A percentile compares a stretch with the other conserved stretches of the same genome.
phyloP scores from a whole-genome alignment of 2,329 filamentous ascomycete species.

The Teratosphaeria gauchensis region DNA sequence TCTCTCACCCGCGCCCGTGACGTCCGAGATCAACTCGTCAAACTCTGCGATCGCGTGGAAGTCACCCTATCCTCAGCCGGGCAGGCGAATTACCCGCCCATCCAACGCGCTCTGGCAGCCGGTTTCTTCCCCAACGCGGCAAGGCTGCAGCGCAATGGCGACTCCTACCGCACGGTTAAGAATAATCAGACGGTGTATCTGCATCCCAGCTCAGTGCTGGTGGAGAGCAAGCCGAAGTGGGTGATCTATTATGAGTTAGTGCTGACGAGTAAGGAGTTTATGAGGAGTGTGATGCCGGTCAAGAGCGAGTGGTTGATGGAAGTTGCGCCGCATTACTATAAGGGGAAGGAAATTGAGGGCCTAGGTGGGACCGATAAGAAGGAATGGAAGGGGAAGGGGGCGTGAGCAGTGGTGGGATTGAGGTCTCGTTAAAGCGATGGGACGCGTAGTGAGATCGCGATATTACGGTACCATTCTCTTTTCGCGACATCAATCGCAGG shows the following conservation, averaged over 20 bases:
- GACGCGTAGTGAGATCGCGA: background rate
- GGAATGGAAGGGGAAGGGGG: background rate
- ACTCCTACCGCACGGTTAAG: constrained; percentile 86
- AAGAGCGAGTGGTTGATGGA: constrained; percentile 78
- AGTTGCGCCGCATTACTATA: constrained; percentile 89
- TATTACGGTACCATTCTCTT: too few relatives aligned
- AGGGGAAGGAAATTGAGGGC: constrained; percentile 77
- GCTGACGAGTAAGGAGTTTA: constrained; percentile 82
- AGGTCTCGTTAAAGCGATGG: background rate
- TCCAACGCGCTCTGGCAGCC: constrained; percentile 78
- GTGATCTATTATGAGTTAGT: constrained; percentile 81
- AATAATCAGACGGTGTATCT: constrained; percentile 80
- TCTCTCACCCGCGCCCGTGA: constrained; percentile 82
- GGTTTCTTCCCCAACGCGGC: constrained; percentile 95
- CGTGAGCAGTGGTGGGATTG: background rate
- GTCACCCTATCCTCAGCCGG: constrained; percentile 61
- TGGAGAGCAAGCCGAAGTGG: constrained; percentile 72
- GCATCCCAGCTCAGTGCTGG: constrained; percentile 79
- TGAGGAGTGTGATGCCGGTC: constrained; percentile 77
- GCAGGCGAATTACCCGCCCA: constrained; percentile 61
- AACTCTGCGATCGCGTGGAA: constrained; percentile 88
- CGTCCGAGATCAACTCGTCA: constrained; percentile 82
- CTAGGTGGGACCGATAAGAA: constrained; percentile 44
- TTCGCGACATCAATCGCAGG: too few relatives aligned
- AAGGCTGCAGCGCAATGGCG: constrained; percentile 69